Conservation (phyloP, 352 stramenopile species). For the Pythium grandisporangium region DNA sequence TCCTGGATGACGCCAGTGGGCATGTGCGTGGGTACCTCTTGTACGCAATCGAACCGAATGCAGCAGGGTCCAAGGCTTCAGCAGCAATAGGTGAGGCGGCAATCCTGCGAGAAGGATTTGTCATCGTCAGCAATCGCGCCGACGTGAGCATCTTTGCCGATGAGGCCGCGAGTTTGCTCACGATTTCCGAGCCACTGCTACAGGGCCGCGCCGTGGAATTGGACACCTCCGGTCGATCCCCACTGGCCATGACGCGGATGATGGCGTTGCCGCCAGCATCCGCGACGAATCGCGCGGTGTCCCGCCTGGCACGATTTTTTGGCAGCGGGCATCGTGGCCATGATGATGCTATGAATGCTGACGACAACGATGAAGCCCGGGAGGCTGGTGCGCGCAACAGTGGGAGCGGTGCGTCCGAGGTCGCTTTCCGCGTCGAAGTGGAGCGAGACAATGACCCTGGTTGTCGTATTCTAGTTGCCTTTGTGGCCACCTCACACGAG, state of each 20-base stretch:
- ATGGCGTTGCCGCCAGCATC: background rate
- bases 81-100: no score
- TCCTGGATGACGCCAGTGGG: conserved; percentile 8
- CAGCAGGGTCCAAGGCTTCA: background rate
- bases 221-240: background rate
- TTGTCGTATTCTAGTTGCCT: conserved; percentile 9
- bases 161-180: conserved; percentile 36
- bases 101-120: conserved; percentile 19
- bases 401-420: background rate
- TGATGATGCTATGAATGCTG: no score
- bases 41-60: background rate
- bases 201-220: conserved; percentile 25
- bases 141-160: conserved; percentile 27
- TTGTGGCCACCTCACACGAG: conserved; percentile 25
- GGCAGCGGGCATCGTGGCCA: no score
- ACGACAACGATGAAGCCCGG: no score
- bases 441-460: background rate
- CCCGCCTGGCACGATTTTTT: background rate
- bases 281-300: background rate
- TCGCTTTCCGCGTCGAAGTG: conserved; percentile 1
- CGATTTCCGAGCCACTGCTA: conserved; percentile 9
- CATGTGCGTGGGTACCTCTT: conserved; percentile 12
- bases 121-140: conserved; percentile 24
- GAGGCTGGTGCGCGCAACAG: background rate
- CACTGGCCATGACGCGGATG: background rate